These are phyloP conservation scores for Globisporangium middletonii DNA, from an alignment of 352 stramenopile species.

Conservation along the genomic window DNA sequence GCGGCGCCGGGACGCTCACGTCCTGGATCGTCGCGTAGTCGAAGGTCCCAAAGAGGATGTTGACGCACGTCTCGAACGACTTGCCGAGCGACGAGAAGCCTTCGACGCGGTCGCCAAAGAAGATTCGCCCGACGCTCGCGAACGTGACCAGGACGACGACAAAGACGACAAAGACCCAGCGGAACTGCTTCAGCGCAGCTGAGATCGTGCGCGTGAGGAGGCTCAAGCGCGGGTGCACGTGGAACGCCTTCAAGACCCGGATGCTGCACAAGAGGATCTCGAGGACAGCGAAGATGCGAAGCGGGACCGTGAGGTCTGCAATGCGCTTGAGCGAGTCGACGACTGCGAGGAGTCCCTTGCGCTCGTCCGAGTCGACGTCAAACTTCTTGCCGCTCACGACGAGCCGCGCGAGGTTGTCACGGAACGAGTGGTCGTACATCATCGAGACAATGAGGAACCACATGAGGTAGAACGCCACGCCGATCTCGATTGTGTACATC, in stretches of 20 bases:
- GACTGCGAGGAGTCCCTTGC: constrained; percentile 18
- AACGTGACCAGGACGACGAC: constrained; percentile 54
- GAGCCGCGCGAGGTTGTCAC: constrained; percentile 31
- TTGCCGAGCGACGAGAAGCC: constrained; percentile 35
- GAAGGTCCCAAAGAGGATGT: constrained; percentile 66
- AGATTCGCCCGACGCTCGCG: constrained; percentile 31
- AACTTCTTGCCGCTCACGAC: constrained; percentile 31
- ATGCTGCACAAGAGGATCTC: constrained; percentile 27
- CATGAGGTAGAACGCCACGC: constrained; percentile 26
- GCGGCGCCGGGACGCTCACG: constrained; percentile 31
- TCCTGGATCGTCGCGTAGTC: constrained; percentile 43
- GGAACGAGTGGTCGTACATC: constrained; percentile 39
- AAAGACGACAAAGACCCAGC: constrained; percentile 52
- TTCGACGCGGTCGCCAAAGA: constrained; percentile 52
- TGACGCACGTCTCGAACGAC: constrained; percentile 49
- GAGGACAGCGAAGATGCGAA: constrained; percentile 26
- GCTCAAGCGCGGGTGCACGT: constrained; percentile 47
- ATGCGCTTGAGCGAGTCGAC: constrained; percentile 19
- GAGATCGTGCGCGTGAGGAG: constrained; percentile 53
- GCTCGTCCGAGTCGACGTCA: constrained; percentile 22
- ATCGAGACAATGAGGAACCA: constrained; percentile 27
- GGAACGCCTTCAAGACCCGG: constrained; percentile 41
- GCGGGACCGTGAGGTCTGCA: constrained; percentile 20
- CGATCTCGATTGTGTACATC: constrained; percentile 4
- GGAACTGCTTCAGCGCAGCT: constrained; percentile 40